phyloP scores from a whole-genome alignment of 192 early-diverging fungal genomes.

The Obelidium mucronatum region DNA sequence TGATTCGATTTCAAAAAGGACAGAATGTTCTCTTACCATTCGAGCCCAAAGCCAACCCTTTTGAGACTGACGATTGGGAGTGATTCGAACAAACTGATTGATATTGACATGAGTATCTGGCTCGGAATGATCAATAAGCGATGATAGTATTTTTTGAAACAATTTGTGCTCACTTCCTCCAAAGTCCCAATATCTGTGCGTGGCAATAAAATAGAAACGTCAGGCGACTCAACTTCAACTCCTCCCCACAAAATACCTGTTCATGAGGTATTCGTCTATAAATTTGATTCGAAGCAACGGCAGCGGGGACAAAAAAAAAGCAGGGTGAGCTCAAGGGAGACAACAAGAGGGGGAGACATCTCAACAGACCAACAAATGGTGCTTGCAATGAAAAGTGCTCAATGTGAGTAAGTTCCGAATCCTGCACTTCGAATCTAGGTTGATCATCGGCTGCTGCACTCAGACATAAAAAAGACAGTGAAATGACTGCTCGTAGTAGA shows the following conservation, averaged over 20 bases:
- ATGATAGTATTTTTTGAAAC: neutral
- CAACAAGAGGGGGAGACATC: neutral
- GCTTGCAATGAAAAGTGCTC: constrained; percentile 27
- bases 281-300: neutral
- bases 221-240: neutral
- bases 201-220: neutral
- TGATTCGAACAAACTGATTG: constrained; percentile 85
- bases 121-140: too few species aligned
- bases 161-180: constrained; percentile 65
- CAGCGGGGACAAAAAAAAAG: too few species aligned
- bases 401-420: constrained; percentile 8
- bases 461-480: neutral
- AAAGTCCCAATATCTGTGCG: constrained; percentile 90
- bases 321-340: neutral
- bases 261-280: constrained; percentile 36
- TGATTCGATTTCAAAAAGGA: constrained; percentile 50
- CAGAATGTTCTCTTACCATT: constrained; percentile 33
- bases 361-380: constrained; percentile 34
- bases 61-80: constrained; percentile 79
- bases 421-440: constrained; percentile 12
- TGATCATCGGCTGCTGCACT: neutral
- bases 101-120: constrained; percentile 88
- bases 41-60: constrained; percentile 83
- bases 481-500: neutral
- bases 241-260: constrained; percentile 7